These are phyloP conservation scores for Boletus pseudo-olivaceus DNA, from an alignment of 768 basidiomycete species.

Conservation along the genomic window DNA sequence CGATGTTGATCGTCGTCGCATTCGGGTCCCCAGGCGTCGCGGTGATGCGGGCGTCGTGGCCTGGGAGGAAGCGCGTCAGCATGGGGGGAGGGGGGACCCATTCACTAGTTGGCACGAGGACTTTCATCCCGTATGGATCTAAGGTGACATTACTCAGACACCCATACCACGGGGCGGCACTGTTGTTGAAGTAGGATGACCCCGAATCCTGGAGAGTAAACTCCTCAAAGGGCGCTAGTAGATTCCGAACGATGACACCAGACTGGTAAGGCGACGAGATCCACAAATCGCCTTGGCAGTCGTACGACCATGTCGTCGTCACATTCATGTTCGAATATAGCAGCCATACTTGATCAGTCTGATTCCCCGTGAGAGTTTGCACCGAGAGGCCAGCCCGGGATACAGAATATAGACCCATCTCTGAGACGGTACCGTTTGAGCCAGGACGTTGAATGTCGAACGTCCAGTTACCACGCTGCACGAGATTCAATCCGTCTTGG, in stretches of 20 bases:
- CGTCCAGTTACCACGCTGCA: constrained; percentile 84
- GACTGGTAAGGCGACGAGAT: constrained; percentile 75
- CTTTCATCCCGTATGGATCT: constrained; percentile 78
- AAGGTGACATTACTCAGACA: constrained; percentile 67
- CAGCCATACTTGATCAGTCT: constrained; percentile 74
- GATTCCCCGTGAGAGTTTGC: constrained; percentile 62
- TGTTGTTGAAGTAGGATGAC: constrained; percentile 58
- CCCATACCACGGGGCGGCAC: constrained; percentile 63
- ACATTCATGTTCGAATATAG: constrained; percentile 83
- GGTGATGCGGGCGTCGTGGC: constrained; percentile 77
- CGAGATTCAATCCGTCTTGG: constrained; percentile 86
- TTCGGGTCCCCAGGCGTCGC: constrained; percentile 41
- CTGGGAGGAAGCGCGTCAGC: constrained; percentile 77
- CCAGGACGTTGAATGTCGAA: constrained; percentile 74
- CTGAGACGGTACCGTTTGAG: constrained; percentile 75
- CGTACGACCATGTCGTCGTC: constrained; percentile 59
- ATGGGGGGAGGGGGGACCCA: constrained; percentile 74
- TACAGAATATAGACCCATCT: constrained; percentile 86
- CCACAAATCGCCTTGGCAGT: constrained; percentile 60
- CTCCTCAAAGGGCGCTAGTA: constrained; percentile 82
- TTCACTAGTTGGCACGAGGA: constrained; percentile 60
- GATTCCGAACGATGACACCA: constrained; percentile 62
- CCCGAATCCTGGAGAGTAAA: constrained; percentile 66
- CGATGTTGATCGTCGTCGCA: constrained; percentile 56
- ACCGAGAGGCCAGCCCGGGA: constrained; percentile 60